Evolutionary conservation across 352 stramenopile species (phyloP).

Genomic region (Phytophthora melonis): DNA sequence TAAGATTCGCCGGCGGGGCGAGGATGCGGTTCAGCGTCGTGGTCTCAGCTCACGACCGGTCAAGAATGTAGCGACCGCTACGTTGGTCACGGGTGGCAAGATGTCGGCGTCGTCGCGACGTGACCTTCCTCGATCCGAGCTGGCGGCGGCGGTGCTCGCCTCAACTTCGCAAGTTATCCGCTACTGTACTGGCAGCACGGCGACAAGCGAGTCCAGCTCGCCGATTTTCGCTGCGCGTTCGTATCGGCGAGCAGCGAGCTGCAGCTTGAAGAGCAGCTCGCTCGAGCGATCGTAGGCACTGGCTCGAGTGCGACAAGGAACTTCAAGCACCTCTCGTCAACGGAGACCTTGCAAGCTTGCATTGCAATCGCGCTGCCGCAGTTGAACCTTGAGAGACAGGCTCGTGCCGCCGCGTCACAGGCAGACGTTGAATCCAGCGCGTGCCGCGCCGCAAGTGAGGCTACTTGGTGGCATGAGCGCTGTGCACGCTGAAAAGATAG

Average conservation of each 20-base stretch:
- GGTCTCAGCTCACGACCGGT: background rate
- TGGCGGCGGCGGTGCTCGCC: conserved; percentile 9
- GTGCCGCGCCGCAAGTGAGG: background rate
- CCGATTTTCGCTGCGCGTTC: conserved; percentile 15
- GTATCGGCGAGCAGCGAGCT: background rate
- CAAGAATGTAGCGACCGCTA: conserved; percentile 6
- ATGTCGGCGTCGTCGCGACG: conserved; percentile 19
- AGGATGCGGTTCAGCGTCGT: background rate
- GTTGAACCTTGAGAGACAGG: conserved; percentile 1
- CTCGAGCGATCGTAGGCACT: conserved; percentile 11
- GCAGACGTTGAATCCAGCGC: conserved; percentile 4
- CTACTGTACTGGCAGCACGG: background rate
- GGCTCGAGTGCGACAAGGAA: conserved; percentile 38
- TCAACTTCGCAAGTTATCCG: background rate
- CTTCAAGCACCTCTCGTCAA: conserved; percentile 16
- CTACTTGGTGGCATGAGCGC: background rate
- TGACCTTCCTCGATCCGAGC: conserved; percentile 27
- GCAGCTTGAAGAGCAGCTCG: conserved; percentile 4
- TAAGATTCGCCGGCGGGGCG: background rate
- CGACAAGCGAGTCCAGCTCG: background rate
- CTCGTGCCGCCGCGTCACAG: conserved; percentile 14
- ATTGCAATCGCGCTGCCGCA: no score
- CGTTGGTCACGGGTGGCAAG: conserved; percentile 25
- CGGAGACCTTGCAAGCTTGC: conserved; percentile 8
- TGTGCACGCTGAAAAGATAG: background rate